These are phyloP conservation scores for Phytophthora palmivora DNA, from an alignment of 352 stramenopile genomes.

Conservation along the genomic window DNA sequence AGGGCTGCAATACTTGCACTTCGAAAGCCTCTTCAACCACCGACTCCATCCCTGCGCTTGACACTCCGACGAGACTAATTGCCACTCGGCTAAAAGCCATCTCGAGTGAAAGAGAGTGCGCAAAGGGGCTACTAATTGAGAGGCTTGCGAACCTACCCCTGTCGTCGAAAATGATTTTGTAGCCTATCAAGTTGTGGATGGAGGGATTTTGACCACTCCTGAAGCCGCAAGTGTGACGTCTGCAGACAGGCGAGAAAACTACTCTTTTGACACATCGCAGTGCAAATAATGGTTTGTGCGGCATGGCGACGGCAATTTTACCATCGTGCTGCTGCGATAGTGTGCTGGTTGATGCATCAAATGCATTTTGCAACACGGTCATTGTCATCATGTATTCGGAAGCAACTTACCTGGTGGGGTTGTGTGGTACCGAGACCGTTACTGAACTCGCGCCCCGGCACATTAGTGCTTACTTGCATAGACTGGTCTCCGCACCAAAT, in stretches of 20 bases:
- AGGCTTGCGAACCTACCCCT: conserved; percentile 14
- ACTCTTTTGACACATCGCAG: conserved; percentile 24
- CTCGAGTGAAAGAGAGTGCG: conserved; percentile 28
- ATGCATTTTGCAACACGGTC: not conserved
- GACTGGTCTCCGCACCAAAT: conserved; percentile 15
- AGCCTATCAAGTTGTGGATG: not conserved
- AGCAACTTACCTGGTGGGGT: not conserved
- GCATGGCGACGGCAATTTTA: conserved; percentile 19
- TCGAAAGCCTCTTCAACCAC: conserved; percentile 87
- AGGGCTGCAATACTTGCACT: conserved; percentile 85
- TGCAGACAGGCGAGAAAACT: conserved; percentile 18
- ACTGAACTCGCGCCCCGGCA: conserved; percentile 25
- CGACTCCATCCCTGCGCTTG: conserved; percentile 58
- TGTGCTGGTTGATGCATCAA: not conserved
- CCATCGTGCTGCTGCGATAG: conserved; percentile 5
- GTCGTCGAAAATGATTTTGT: conserved; percentile 5
- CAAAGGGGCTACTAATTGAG: conserved; percentile 4
- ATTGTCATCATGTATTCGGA: not conserved
- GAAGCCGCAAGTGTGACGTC: not conserved
- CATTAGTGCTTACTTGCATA: conserved; percentile 18
- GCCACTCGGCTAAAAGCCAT: conserved; percentile 26
- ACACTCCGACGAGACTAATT: conserved; percentile 19
- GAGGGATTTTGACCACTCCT: no score
- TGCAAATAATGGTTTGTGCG: conserved; percentile 23
- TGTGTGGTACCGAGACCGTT: conserved; percentile 16